Evolutionary conservation across 305 asterid species (phyloP), one percentile per base, ranked within the genome.

Genomic region (Fraxinus angustifolia): DNA sequence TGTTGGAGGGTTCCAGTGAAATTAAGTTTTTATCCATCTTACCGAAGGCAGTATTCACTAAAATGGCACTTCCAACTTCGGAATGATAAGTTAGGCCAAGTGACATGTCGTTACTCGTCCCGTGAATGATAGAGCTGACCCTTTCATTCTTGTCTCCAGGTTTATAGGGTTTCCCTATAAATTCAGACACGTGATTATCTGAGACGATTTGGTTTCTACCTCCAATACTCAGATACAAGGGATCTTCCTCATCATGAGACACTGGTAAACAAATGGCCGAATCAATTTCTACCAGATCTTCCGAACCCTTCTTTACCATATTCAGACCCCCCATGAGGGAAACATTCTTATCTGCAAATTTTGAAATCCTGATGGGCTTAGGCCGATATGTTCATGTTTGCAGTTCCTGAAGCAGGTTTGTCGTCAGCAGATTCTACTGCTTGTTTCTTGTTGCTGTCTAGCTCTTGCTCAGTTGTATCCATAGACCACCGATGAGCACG

Each of bases 401-500:
- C 81, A 77, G 80, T 76, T 75, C 71, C 90, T n/a, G 87, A 78
- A 71, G 82, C 53, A 79, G 83, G 88, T 76, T 77, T 50, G 48
- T 6, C 42, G 60, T 79, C 83, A 70, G 79, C 82, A 72, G 90
- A 80, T 65, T 90, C 92, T 79, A 83, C 74, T 21, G 88, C 92
- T 85, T 89, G 94, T 84, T 88, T 93, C 88, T 93, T 93, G 90
- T 83, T 23, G 26, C 26, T 23, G 26, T 87, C 81, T 5, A 81
- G 53, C 67, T 87, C 91, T 77, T 78, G 82, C 79, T 84, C 91
- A 17, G 90, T 78, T 75, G 84, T 23, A 89, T 87, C 91, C 50
- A 26, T 36, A 45, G 79, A 73, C 87, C 91, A 84, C 28, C 67
- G 91, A 82, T 84, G 89, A 73, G 83, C 76, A 76, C 92, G 93